Conservation (phyloP, 2,329 filamentous ascomycete species). For the Aspergillus bombycis region DNA sequence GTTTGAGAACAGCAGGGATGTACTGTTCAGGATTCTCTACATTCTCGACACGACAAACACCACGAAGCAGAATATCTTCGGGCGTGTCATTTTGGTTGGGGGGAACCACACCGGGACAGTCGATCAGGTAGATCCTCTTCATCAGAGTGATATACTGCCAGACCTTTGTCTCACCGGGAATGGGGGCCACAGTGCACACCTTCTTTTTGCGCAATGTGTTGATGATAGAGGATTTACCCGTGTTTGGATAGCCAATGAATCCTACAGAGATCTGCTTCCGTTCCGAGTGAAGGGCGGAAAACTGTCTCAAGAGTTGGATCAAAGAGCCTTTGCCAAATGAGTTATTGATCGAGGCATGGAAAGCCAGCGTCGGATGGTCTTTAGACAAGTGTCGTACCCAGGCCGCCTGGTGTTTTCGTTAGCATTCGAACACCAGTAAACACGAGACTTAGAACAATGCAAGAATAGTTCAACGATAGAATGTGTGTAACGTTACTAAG, state of each 20-base stretch:
- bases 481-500: conserved; percentile 99
- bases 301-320: conserved; percentile 89
- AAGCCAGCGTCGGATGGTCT: conserved; percentile 90
- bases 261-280: conserved; percentile 95
- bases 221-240: conserved; percentile 95
- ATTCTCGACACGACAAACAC: conserved; percentile 92
- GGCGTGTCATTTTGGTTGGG: conserved; percentile 82
- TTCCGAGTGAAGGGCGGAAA: conserved; percentile 83
- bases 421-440: conserved; percentile 31
- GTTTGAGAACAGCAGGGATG: conserved; percentile 77
- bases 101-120: conserved; percentile 94
- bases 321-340: conserved; percentile 95
- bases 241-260: conserved; percentile 87
- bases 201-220: conserved; percentile 95
- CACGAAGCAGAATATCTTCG: conserved; percentile 84
- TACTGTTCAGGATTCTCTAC: conserved; percentile 97
- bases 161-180: conserved; percentile 94
- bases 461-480: conserved; percentile 37
- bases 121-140: conserved; percentile 93
- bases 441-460: conserved; percentile 33
- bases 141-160: conserved; percentile 98
- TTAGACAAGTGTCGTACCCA: conserved; percentile 90
- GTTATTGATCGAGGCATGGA: conserved; percentile 93
- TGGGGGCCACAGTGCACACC: conserved; percentile 89
- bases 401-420: conserved; percentile 66